Evolutionary conservation across 352 stramenopile genomes (phyloP), one percentile per base, ranked within the genome.

Genomic region (Phytophthora aleatoria): DNA sequence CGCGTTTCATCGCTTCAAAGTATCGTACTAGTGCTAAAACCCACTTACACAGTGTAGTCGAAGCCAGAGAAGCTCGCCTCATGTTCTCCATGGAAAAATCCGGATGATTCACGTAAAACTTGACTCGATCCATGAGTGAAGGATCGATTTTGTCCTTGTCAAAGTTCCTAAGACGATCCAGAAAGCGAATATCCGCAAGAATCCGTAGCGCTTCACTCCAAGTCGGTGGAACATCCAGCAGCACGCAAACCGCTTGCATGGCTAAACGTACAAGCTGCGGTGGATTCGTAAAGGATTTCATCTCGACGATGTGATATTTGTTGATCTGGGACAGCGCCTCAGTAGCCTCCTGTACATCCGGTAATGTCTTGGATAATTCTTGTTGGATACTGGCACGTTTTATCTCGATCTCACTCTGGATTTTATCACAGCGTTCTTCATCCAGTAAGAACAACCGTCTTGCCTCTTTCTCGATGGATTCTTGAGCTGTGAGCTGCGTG

Each of bases 11-110:
- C 5, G 85, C 83, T 43, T 85, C 79, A 54, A 89, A 87, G 66
- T 92, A 92, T 7, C 71, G 70, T 15, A 90, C 78, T 3, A 92
- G 69, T 1, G 83, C 76, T 12, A 92, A 64, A 3, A 92, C 81
- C 83, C 83, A 92, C 48, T 89, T 87, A 45, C 76, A 90, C 9
- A 92, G 56, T 16, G 83, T 90, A 39, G 83, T 90, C 0, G 81
- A 87, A 10, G 83, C 83, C 27, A 90, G 57, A 1, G 83, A 92
- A 1, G 83, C 81, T 13, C 79, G 71, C 41, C 87, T 83, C 81
- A 92, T 90, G 45, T 87, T 85, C n/a, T 90, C 76, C 71, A 90
- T 85, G 3, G 79, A 90, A 42, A 92, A 92, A 33, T 90, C 81
- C 0, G 83, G 83, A 36, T 92, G 83, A 44, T 87, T 83, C 26